These are phyloP conservation scores for Trypanosoma melophagium DNA, from an alignment of 208 protist species.

Conservation along the genomic window DNA sequence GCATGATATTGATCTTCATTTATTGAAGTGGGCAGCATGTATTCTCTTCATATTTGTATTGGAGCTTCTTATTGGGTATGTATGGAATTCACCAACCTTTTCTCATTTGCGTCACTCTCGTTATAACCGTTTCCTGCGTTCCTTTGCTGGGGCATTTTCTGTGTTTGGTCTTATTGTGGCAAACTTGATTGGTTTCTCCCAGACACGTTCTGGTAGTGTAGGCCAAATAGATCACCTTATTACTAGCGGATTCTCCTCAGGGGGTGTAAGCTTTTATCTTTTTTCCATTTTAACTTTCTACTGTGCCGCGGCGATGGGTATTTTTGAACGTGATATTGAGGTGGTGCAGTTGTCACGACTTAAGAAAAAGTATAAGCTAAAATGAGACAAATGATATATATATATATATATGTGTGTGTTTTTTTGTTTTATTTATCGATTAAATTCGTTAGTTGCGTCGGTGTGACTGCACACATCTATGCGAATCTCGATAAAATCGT, in stretches of 20 bases:
- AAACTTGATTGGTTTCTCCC: constrained; percentile 60
- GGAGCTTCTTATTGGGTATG: constrained; percentile 44
- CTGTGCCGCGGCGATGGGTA: constrained; percentile 4
- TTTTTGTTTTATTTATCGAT: not conserved
- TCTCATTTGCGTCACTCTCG: constrained; percentile 4
- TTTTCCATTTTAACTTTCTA: constrained; percentile 9
- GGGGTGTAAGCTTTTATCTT: constrained; percentile 4
- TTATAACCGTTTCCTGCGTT: constrained; percentile 28
- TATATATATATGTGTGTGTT: too few species aligned
- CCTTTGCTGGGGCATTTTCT: constrained; percentile 30
- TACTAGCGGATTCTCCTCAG: not conserved
- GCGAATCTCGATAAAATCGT: not conserved
- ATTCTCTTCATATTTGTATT: constrained; percentile 53
- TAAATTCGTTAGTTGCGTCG: not conserved
- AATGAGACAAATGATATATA: not conserved
- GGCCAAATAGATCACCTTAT: constrained; percentile 6
- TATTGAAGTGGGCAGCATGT: constrained; percentile 70
- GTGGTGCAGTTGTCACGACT: not conserved
- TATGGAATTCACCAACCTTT: constrained; percentile 21
- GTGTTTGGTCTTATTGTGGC: constrained; percentile 50
- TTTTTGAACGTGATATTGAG: constrained; percentile 8
- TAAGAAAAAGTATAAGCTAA: constrained; percentile 7
- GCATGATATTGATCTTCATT: constrained; percentile 84
- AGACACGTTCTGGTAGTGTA: not conserved
- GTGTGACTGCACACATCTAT: not conserved